Evolutionary conservation across 73 alveolate species (phyloP).

Genomic region (Uronychia setigera): DNA sequence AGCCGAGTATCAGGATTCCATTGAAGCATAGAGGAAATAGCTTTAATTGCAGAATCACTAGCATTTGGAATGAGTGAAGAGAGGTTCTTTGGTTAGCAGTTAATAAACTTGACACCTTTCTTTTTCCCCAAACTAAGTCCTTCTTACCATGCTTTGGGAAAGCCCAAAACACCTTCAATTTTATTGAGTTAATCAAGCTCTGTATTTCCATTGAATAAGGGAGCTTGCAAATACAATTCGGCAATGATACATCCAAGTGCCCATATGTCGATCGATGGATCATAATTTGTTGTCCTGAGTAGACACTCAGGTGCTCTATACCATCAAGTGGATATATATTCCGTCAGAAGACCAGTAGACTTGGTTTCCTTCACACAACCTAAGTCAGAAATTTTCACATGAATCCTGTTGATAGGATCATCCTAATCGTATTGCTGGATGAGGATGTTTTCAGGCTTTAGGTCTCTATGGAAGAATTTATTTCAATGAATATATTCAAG

Average conservation of each 20-base stretch:
- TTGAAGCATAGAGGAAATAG: no score
- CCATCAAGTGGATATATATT: constrained; percentile 90
- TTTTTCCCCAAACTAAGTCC: no score
- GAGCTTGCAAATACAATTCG: constrained; percentile 75
- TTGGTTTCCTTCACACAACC: constrained; percentile 82
- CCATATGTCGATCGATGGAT: constrained; percentile 84
- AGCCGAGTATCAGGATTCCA: no score
- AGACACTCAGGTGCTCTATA: constrained; percentile 95
- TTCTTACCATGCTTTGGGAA: no score
- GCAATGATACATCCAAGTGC: constrained; percentile 95
- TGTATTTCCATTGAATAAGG: constrained; percentile 87
- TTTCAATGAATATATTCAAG: constrained; percentile 94
- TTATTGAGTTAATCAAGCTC: constrained; percentile 95
- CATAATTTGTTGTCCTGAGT: constrained; percentile 78
- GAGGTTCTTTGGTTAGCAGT: no score
- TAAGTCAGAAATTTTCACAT: constrained; percentile 82
- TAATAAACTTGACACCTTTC: no score
- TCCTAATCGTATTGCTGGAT: constrained; percentile 6
- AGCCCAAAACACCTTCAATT: constrained; percentile 88
- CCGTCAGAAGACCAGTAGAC: constrained; percentile 75
- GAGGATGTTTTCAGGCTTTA: constrained; percentile 62
- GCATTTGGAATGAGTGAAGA: no score
- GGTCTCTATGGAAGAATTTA: constrained; percentile 96
- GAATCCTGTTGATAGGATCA: constrained; percentile 16
- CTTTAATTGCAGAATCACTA: no score